Percentiles rank a stretch among this genome's conserved stretches.
These are phyloP conservation scores for Mucor lusitanicus DNA, from an alignment of 371 early-diverging fungal species.

Conservation along the genomic window DNA sequence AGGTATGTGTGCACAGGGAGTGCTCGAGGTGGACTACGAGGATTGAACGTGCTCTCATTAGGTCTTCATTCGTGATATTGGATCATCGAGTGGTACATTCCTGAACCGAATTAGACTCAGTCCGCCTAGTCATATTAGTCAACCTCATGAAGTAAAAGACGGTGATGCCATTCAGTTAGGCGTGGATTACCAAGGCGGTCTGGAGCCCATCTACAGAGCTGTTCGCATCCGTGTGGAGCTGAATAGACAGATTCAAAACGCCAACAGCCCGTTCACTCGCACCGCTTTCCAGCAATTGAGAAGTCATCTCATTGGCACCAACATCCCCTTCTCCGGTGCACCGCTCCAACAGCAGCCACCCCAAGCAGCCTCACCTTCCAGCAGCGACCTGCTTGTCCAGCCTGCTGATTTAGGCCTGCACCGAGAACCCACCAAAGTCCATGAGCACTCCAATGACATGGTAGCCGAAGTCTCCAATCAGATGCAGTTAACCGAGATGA, in stretches of 20 bases:
- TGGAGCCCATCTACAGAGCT: conserved; percentile 62
- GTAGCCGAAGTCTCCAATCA: background rate
- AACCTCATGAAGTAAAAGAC: conserved; percentile 79
- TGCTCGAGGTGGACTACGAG: background rate
- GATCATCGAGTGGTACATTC: conserved; percentile 94
- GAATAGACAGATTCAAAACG: conserved; percentile 50
- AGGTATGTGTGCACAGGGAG: conserved; percentile 52
- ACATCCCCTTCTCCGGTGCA: background rate
- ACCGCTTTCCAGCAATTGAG: conserved; percentile 26
- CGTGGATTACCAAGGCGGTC: conserved; percentile 92
- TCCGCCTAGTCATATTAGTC: conserved; percentile 81
- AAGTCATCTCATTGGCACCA: conserved; percentile 13
- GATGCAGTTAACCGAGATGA: conserved; percentile 7
- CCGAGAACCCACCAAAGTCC: conserved; percentile 22
- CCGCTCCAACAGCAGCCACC: background rate
- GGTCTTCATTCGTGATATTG: conserved; percentile 88
- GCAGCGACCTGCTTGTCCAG: background rate
- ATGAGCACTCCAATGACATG: conserved; percentile 2
- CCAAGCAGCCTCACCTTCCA: background rate
- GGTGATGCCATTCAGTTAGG: conserved; percentile 92
- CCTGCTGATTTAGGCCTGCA: conserved; percentile 11
- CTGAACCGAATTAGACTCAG: conserved; percentile 87
- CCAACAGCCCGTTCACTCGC: conserved; percentile 20
- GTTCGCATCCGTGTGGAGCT: conserved; percentile 76
- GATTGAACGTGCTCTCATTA: conserved; percentile 16